Conservation (phyloP, 1,139 yeast genomes). For the Sugiyamaella neomexicana region DNA sequence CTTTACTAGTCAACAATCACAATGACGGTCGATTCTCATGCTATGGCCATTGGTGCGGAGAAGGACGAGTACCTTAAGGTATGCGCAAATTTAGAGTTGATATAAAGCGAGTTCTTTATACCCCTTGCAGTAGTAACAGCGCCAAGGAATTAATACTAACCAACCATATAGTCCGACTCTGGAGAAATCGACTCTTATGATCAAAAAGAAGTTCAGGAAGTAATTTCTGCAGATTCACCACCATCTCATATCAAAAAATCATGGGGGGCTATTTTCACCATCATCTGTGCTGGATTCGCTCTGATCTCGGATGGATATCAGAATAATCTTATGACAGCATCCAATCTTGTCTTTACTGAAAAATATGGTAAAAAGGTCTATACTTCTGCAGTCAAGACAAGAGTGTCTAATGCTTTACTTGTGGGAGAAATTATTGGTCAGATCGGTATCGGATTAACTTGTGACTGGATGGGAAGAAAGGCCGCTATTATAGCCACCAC, state of each 20-base stretch:
- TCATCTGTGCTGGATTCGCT: conserved; percentile 59
- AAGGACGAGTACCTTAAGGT: not conserved
- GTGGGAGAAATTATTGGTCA: conserved; percentile 64
- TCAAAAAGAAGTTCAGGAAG: not conserved
- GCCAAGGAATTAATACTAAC: not conserved
- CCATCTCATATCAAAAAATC: conserved; percentile 6
- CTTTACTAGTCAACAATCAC: not conserved
- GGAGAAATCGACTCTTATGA: not conserved
- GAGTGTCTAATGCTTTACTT: conserved; percentile 58
- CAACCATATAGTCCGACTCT: not conserved
- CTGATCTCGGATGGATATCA: conserved; percentile 65
- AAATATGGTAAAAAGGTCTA: conserved; percentile 48
- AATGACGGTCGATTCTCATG: conserved; percentile 9
- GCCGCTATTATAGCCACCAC: conserved; percentile 59
- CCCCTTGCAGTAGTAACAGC: not conserved
- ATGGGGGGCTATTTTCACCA: conserved; percentile 43
- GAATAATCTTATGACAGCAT: conserved; percentile 60
- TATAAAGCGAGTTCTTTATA: not conserved
- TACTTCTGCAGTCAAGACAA: conserved; percentile 49
- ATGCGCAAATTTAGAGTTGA: conserved; percentile 1
- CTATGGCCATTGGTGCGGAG: conserved; percentile 3
- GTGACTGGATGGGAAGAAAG: conserved; percentile 60
- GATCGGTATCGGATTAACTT: conserved; percentile 53
- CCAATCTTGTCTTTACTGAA: conserved; percentile 51
- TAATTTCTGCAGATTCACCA: not conserved